Evolutionary conservation across 1,284 basidiomycete genomes (phyloP), one percentile per base, ranked within the genome.

Genomic region (Cutaneotrichosporon sp.): DNA sequence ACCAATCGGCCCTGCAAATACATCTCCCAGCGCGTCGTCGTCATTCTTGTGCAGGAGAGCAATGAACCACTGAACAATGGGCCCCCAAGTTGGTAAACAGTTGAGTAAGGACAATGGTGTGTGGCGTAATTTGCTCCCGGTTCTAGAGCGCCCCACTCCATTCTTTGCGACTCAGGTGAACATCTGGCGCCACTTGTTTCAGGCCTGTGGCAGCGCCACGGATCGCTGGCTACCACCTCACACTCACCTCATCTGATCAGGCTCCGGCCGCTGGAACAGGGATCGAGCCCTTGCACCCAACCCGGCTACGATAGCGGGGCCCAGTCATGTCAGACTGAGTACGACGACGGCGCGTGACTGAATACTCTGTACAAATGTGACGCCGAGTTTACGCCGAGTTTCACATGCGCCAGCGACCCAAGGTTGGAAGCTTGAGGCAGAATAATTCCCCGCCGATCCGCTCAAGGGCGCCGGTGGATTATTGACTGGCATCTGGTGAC

Each of bases 391-490:
- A 13, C 40, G 18, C 16, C 8, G 14, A 18, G 40, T 42, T 42
- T 42, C 40, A 16, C 40, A 42, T 42, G 40, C 13, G 10, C 34
- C 34, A 36, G 40, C 14, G 14, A 13, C 10, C 5, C 40, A 46
- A 46, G 42, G 42, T 46, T 46, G 42, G 16, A 18, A 46, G 42
- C 42, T 46, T 46, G 42, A n/a, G 42, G 42, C 42, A n/a, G 42
- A n/a, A 7, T 46, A 46, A 46, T n/a, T 18, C 3, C 42, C 42
- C 5, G 34, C 34, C 40, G 14, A 4, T 13, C 16, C 14, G 40
- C 11, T 42, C 14, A 13, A 42, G 40, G 9, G 2, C 14, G 3
- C 26, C 14, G 18, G 18, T 18, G 11, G 42, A 46, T 46, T 18
- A 46, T 13, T n/a, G 42, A 18, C 11, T 16, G 7, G 3, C 42